Base-by-base conservation (phyloP, 768 basidiomycete genomes). In the Boletellus ananiceps region DNA sequence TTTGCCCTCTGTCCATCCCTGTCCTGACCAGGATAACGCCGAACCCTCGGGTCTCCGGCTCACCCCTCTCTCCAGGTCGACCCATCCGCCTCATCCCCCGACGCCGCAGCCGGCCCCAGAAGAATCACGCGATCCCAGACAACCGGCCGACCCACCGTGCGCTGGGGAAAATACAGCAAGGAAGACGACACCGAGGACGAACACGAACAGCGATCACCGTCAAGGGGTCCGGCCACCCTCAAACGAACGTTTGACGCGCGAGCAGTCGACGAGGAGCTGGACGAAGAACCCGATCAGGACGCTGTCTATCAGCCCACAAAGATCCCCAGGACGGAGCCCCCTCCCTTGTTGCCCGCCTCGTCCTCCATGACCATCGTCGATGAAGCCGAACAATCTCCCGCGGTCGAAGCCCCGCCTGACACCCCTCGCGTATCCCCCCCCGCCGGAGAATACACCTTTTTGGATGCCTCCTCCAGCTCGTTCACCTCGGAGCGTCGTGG, bases 401-500 rank as follows among this genome's bases (percentile, higher is more conserved):
- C 42, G n/a, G 34, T 37, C 19, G 55, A 64, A 11, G 31, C 16
- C 1, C 33, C 46, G 13, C 49, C 56, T 6, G 23, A 37, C 19
- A 23, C 48, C 2, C 40, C 63, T 21, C 55, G 50, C 34, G n/a
- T 47, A 9, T 64, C 68, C 8, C 66, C 68, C 5, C 60, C 61
- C 13, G 7, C 68, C 2, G 66, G 68, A 36, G 68, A 67, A 55
- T 67, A 69, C 21, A 67, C 66, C 36, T 67, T 67, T 18, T 54
- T 67, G 37, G 66, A 67, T 18, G 68, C 66, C 36, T 69, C 66
- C 4, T 68, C 68, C 31, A 68, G 68, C 40, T 68, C 66, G 2
- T 67, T 67, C 44, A 64, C 66, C 0, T 58, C 67, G n/a, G 75
- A 74, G 34, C 68, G 68, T 34, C 74, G 75, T 38, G 69, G 73